phyloP scores from a whole-genome alignment of 441 rosid genomes.

The Geranium incanum region DNA sequence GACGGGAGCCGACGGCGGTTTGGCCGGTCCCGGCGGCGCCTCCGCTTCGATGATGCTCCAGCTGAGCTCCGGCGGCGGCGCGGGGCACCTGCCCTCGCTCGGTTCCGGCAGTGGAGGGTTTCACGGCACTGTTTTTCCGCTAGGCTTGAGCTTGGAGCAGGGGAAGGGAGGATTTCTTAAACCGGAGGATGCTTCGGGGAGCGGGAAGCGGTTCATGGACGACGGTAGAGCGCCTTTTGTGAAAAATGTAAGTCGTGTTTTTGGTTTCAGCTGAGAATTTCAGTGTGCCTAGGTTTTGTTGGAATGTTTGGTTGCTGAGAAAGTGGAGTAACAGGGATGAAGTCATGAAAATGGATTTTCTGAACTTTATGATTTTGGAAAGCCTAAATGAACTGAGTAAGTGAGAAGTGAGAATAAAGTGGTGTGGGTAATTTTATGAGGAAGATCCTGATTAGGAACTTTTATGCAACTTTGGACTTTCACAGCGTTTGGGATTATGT shows the following conservation, averaged over 20 bases:
- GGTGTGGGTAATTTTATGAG: neutral
- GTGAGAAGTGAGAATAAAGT: neutral
- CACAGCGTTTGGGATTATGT: neutral
- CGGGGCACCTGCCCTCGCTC: constrained; percentile 41
- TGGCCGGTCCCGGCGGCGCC: constrained; percentile 27
- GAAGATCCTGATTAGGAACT: neutral
- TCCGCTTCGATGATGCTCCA: constrained; percentile 75
- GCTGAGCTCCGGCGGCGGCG: constrained; percentile 67
- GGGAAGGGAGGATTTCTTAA: constrained; percentile 76
- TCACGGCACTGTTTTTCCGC: constrained; percentile 66
- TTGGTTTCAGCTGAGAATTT: neutral
- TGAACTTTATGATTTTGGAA: neutral
- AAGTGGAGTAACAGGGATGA: neutral
- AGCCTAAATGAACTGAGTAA: neutral
- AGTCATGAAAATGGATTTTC: neutral
- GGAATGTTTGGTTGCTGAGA: neutral
- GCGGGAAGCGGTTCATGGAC: constrained; percentile 51
- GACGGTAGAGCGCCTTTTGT: constrained; percentile 51
- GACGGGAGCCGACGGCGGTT: constrained; percentile 27
- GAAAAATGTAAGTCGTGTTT: constrained; percentile 53
- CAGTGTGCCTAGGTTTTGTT: neutral
- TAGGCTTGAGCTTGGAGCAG: constrained; percentile 85
- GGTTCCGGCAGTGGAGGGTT: constrained; percentile 39
- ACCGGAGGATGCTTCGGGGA: constrained; percentile 67
- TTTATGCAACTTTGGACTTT: neutral